A percentile compares a stretch with the other conserved stretches of the same genome.
phyloP scores from a whole-genome alignment of 2,329 filamentous ascomycete genomes.

The Ophiostoma piceae region DNA sequence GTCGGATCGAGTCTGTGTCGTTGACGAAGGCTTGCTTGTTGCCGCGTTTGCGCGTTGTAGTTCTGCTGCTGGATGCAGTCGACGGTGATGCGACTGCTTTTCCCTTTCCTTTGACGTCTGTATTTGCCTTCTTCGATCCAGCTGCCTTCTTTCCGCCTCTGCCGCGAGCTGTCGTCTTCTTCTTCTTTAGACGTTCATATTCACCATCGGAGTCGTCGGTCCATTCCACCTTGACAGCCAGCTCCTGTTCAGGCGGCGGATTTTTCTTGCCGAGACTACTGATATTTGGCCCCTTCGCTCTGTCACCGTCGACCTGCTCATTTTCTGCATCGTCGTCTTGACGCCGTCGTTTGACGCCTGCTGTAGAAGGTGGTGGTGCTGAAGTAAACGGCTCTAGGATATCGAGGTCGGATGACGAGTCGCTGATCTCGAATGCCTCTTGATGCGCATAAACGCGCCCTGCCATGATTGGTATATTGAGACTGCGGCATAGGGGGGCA shows the following conservation, averaged over 20 bases:
- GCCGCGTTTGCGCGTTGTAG: conserved; percentile 29
- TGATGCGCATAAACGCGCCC: conserved; percentile 3
- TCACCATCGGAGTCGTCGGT: conserved; percentile 56
- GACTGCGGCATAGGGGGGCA: not conserved
- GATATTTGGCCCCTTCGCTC: too few relatives aligned
- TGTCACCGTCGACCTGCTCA: conserved; percentile 16
- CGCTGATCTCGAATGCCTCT: conserved; percentile 20
- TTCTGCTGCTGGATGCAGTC: not conserved
- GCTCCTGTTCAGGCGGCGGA: conserved; percentile 32
- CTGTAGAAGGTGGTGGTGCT: not conserved
- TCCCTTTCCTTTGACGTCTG: conserved; percentile 43
- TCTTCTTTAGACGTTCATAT: conserved; percentile 48
- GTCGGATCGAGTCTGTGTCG: conserved; percentile 11
- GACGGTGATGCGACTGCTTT: not conserved
- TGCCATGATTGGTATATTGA: conserved; percentile 21
- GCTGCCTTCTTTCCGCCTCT: conserved; percentile 29
- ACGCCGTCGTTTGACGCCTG: conserved; percentile 21
- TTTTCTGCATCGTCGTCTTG: conserved; percentile 32
- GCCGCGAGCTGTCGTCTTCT: conserved; percentile 43
- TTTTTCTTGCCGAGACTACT: not conserved
- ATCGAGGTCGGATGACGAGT: conserved; percentile 12
- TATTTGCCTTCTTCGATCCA: conserved; percentile 38
- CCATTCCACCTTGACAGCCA: conserved; percentile 40
- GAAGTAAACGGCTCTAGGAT: conserved; percentile 18
- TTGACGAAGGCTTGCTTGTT: not conserved